Evolutionary conservation across 2,329 filamentous ascomycete species (phyloP).

Genomic region (Alternaria sp.): DNA sequence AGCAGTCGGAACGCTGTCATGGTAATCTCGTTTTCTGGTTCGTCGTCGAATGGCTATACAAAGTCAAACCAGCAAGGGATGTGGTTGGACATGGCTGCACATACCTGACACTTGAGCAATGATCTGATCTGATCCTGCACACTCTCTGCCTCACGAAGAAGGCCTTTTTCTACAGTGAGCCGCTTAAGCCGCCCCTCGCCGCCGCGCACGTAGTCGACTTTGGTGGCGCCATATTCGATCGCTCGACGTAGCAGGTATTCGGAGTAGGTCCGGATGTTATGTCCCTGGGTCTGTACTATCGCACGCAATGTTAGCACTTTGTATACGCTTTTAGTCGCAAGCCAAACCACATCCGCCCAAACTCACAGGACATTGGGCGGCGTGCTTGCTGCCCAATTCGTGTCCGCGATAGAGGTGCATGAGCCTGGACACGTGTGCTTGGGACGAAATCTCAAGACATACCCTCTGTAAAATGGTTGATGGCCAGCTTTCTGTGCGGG

Average conservation of each 20-base stretch:
- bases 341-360: neutral
- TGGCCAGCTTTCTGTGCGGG: conserved; percentile 77
- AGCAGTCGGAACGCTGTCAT: conserved; percentile 91
- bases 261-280: conserved; percentile 91
- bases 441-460: conserved; percentile 47
- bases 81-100: conserved; percentile 37
- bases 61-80: conserved; percentile 14
- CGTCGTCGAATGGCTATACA: conserved; percentile 78
- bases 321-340: neutral
- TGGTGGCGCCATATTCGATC: conserved; percentile 81
- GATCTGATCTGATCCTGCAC: conserved; percentile 89
- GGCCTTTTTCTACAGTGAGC: conserved; percentile 87
- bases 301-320: conserved; percentile 49
- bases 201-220: conserved; percentile 86
- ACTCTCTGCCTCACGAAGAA: conserved; percentile 88
- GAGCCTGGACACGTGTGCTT: neutral
- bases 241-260: conserved; percentile 86
- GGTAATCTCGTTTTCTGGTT: conserved; percentile 95
- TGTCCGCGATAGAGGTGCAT: conserved; percentile 3
- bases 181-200: conserved; percentile 85
- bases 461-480: conserved; percentile 94
- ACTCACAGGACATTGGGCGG: conserved; percentile 5
- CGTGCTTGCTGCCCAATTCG: conserved; percentile 3
- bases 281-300: conserved; percentile 92
- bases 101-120: conserved; percentile 86